Percentiles rank a stretch among this genome's conserved stretches.
Evolutionary conservation across 192 early-diverging fungal genomes (phyloP).

Genomic region (Allomyces arbusculus): DNA sequence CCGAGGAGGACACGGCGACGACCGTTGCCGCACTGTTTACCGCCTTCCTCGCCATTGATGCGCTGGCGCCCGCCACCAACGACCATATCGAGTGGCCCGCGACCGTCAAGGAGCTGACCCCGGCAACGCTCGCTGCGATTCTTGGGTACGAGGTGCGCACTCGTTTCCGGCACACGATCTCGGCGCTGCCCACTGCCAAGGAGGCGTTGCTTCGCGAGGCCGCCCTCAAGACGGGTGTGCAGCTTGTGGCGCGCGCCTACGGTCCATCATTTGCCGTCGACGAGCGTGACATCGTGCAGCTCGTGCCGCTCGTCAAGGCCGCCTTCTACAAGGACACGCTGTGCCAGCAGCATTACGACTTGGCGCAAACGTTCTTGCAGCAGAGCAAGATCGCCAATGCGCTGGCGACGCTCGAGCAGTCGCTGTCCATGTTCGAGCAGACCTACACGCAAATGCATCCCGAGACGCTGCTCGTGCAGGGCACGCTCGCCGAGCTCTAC

Average conservation of each 20-base stretch:
- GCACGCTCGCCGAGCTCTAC: constrained; percentile 58
- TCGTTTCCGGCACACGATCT: constrained; percentile 55
- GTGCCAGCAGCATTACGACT: constrained; percentile 1
- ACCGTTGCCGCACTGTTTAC: constrained; percentile 65
- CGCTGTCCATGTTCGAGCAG: constrained; percentile 75
- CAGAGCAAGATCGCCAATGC: constrained; percentile 16
- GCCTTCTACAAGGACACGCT: constrained; percentile 25
- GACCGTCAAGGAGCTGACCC: constrained; percentile 25
- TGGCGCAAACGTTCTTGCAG: constrained; percentile 9
- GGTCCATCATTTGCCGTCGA: constrained; percentile 20
- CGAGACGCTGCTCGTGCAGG: constrained; percentile 71
- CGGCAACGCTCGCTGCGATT: constrained; percentile 26
- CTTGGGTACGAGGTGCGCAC: constrained; percentile 41
- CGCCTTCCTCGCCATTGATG: constrained; percentile 45
- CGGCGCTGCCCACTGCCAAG: constrained; percentile 23
- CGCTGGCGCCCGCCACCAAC: constrained; percentile 18
- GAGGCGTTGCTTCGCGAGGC: constrained; percentile 59
- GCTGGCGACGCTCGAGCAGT: constrained; percentile 44
- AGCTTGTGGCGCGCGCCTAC: constrained; percentile 62
- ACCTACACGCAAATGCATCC: constrained; percentile 78
- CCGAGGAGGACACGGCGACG: constrained; percentile 27
- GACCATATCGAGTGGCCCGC: no score
- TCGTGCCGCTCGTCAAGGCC: constrained; percentile 55
- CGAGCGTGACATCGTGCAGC: constrained; percentile 29
- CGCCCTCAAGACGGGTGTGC: constrained; percentile 65